Conservation (phyloP, 257 asterid genomes). For the Lavandula angustifolia region DNA sequence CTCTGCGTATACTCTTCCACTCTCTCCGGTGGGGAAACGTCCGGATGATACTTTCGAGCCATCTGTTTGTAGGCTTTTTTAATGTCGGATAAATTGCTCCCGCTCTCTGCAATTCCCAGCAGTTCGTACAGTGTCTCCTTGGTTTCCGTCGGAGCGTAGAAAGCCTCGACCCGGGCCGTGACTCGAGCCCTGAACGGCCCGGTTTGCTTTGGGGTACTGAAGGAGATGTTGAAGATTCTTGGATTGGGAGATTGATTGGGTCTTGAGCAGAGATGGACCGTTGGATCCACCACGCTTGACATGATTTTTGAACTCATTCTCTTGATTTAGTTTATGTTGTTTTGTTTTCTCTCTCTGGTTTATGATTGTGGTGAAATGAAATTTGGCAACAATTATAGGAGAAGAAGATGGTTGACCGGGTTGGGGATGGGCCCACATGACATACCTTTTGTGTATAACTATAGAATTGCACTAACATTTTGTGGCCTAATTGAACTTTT, state of each 20-base stretch:
- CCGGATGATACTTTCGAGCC: conserved; percentile 70
- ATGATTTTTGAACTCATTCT: conserved; percentile 14
- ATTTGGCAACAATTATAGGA: too few relatives aligned
- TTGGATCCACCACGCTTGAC: conserved; percentile 27
- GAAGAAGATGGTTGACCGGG: too few relatives aligned
- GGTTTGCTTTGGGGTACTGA: neutral
- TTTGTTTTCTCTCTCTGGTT: too few relatives aligned
- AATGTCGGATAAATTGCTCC: conserved; percentile 42
- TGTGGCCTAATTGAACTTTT: too few relatives aligned
- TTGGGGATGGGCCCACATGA: too few relatives aligned
- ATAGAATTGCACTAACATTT: too few relatives aligned
- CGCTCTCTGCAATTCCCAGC: conserved; percentile 53
- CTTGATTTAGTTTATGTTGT: too few relatives aligned
- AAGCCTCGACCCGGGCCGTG: conserved; percentile 29
- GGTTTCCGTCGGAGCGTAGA: conserved; percentile 28
- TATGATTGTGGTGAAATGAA: neutral
- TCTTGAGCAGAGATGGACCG: neutral
- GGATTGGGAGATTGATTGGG: neutral
- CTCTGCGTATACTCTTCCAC: conserved; percentile 56
- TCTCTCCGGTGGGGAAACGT: conserved; percentile 63
- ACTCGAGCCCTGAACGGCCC: neutral
- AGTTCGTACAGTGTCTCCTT: conserved; percentile 53
- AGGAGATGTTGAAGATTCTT: conserved; percentile 8
- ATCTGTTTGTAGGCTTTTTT: conserved; percentile 58
- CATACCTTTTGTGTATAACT: too few relatives aligned